Percentiles rank a stretch among this genome's conserved stretches.
phyloP scores from a whole-genome alignment of 2,329 filamentous ascomycete species.

The Knoxdaviesia capensis region DNA sequence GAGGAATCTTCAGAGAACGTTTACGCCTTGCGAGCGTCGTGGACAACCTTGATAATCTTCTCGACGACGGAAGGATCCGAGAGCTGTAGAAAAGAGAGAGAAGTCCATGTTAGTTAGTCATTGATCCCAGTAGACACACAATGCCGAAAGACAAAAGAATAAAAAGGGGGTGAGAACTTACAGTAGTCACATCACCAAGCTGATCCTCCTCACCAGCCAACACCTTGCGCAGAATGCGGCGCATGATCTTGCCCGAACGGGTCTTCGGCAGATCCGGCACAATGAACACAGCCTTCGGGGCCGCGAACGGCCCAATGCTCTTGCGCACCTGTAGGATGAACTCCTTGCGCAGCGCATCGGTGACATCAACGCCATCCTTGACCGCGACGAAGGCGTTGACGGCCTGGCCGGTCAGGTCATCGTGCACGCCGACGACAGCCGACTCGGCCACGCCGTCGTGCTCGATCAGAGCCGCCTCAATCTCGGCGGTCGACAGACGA shows the following conservation, averaged over 20 bases:
- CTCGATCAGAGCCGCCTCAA: conserved; percentile 90
- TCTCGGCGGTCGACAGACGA: conserved; percentile 89
- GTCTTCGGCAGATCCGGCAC: conserved; percentile 95
- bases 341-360: conserved; percentile 76
- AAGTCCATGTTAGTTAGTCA: conserved; percentile 4
- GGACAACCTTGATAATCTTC: conserved; percentile 71
- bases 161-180: conserved; percentile 24
- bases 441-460: conserved; percentile 80
- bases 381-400: conserved; percentile 93
- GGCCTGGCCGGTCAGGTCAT: conserved; percentile 90
- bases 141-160: neutral
- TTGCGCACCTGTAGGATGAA: conserved; percentile 87
- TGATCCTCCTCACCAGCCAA: conserved; percentile 93
- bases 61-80: conserved; percentile 79
- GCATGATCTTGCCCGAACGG: conserved; percentile 96
- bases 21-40: conserved; percentile 37
- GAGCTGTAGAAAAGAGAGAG: conserved; percentile 28
- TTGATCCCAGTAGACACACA: neutral
- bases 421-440: conserved; percentile 78
- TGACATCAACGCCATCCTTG: conserved; percentile 62
- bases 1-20: neutral
- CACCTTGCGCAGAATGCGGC: conserved; percentile 91
- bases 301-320: conserved; percentile 92
- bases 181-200: conserved; percentile 79
- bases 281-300: conserved; percentile 80